Percentiles rank a stretch among this genome's conserved stretches.
Evolutionary conservation across 208 protist species (phyloP).

Genomic region (Acanthamoeba healyi): DNA sequence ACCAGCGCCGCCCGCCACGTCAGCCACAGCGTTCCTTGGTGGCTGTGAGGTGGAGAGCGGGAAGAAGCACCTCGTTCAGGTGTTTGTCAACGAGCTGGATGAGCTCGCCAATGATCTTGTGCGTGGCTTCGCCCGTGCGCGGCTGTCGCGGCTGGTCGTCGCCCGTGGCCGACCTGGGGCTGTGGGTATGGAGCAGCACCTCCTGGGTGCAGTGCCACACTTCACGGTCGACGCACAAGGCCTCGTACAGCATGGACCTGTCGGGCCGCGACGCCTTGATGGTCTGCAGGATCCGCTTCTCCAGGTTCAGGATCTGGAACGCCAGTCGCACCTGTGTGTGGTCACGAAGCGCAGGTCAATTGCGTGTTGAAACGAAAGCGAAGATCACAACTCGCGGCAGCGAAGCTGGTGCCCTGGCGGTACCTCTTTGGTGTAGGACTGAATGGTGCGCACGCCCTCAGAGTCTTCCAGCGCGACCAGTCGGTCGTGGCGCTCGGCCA

Average conservation of each 20-base stretch:
- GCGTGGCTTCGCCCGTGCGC: neutral
- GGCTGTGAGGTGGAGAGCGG: neutral
- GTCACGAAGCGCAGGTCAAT: too few relatives aligned
- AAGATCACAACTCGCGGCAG: too few relatives aligned
- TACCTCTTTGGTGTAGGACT: slow-evolving; percentile 16
- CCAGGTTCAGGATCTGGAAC: slow-evolving; percentile 36
- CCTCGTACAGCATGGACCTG: slow-evolving; percentile 25
- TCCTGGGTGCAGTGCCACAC: neutral
- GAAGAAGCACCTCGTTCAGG: neutral
- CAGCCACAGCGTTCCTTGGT: neutral
- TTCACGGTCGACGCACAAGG: neutral
- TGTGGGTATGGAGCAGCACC: neutral
- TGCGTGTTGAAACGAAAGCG: too few relatives aligned
- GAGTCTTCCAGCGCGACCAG: slow-evolving; percentile 23
- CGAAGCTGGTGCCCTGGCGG: too few relatives aligned
- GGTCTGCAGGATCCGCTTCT: slow-evolving; percentile 44
- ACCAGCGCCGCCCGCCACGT: neutral
- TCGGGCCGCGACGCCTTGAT: slow-evolving; percentile 36
- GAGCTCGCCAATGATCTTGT: neutral
- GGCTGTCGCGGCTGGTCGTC: neutral
- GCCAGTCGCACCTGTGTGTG: neutral
- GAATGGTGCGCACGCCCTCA: slow-evolving; percentile 12
- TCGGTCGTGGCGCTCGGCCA: neutral
- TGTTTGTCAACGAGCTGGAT: slow-evolving; percentile 24
- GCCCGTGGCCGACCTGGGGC: neutral